phyloP scores from a whole-genome alignment of 2,329 filamentous ascomycete species.

The Cordyceps cateniannulata region DNA sequence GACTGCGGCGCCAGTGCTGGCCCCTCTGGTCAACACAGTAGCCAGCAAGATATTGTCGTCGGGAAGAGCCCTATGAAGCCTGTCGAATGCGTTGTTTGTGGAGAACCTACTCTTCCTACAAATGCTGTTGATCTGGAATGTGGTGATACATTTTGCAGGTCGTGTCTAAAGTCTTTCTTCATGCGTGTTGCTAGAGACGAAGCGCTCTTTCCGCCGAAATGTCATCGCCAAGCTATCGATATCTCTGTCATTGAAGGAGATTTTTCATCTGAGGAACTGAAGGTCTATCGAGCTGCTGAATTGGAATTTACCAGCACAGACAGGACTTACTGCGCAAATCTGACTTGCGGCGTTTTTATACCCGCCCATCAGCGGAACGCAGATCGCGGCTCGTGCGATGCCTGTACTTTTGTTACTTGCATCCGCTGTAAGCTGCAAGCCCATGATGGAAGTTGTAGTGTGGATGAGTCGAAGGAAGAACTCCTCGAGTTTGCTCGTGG shows the following conservation, averaged over 20 bases:
- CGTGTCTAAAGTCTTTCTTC: conserved; percentile 12
- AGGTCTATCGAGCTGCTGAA: conserved; percentile 6
- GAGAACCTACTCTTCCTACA: neutral
- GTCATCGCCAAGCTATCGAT: conserved; percentile 10
- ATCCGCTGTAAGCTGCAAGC: conserved; percentile 7
- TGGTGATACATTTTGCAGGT: conserved; percentile 11
- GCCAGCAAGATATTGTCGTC: no score
- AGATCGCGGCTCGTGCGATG: conserved; percentile 2
- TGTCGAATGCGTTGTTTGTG: no score
- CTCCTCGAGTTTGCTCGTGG: neutral
- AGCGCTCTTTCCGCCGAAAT: conserved; percentile 13
- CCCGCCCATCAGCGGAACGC: conserved; percentile 6
- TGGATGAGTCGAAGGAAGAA: conserved; percentile 6
- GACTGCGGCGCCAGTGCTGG: no score
- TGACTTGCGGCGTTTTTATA: conserved; percentile 8
- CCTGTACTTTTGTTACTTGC: conserved; percentile 7
- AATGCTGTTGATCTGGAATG: conserved; percentile 5
- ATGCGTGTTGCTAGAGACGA: conserved; percentile 10
- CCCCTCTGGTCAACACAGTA: no score
- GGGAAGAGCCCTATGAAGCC: no score
- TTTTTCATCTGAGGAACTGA: conserved; percentile 10
- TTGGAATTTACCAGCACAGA: conserved; percentile 10
- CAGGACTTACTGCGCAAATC: conserved; percentile 11
- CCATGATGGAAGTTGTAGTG: conserved; percentile 5
- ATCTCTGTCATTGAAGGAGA: conserved; percentile 4